Base-by-base conservation (phyloP, 768 basidiomycete species). In the Tephrocybe sp. region DNA sequence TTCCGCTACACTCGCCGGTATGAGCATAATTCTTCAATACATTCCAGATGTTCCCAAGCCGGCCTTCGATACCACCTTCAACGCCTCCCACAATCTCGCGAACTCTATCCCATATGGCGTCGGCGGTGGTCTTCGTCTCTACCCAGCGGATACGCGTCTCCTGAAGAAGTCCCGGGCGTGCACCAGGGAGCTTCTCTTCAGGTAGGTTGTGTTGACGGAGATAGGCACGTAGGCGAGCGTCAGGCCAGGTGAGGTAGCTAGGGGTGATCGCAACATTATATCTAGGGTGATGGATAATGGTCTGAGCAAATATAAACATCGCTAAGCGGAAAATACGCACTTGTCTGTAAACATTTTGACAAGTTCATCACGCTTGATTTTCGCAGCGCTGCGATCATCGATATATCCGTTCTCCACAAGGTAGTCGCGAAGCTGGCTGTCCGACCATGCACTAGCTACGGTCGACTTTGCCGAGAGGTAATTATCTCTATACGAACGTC, bases 141-240 rank as follows among this genome's bases (percentile, higher is more conserved):
- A 90, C 79, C 80, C 85, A 94, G 48, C 84, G 85, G 59, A 92
- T 83, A 33, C 89, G 85, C 1, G 79, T 79, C 68, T 91, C 87
- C 72, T 89, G 62, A 31, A 98, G 76, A 16, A 97, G 79, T n/a
- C 85, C 85, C 0, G 89, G 82, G 32, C 93, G 82, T 3, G 61
- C 65, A 1, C 75, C 79, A 0, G 87, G 85, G 36, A 90, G 73
- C 43, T 74, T 72, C n/a, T 75, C 75, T 59, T 95, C 92, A 54
- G 77, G 72, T 23, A 96, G 61, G 43, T 87, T 88, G 56, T 81
- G 79, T 61, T 89, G 82, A 39, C 92, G 79, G 16, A 98, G 78
- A 68, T 90, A 97, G 1, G 89, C 92, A 40, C 94, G 85, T 22
- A 98, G 82, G 30, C 95, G 80, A 3, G 94, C 90, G 62, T 98